Base-by-base conservation (phyloP, 1,284 basidiomycete genomes). In the Malassezia equina region DNA sequence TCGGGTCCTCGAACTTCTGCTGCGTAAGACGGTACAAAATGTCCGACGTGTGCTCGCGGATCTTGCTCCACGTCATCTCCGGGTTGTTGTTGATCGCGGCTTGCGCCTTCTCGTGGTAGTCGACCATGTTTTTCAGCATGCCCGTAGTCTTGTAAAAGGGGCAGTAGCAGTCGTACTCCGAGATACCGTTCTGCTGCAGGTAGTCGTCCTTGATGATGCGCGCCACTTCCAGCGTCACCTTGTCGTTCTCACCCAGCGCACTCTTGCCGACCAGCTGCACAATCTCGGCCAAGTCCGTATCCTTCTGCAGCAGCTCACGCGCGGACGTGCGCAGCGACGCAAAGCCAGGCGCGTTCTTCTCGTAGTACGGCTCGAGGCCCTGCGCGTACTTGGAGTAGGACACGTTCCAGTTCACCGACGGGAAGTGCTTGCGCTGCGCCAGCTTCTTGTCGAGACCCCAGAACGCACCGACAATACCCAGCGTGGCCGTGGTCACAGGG, bases 321-420 rank as follows among this genome's bases (percentile, higher is more conserved):
- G 90, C 89, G 66, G 85, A 86, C 55, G 84, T 86, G 50, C 94
- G 88, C 59, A 91, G 79, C 65, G 91, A 86, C 49, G 95, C 83
- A 76, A 99, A 99, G 34, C 90, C 93, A 1, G 90, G 88, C 71
- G 90, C 85, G 52, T 69, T 63, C 55, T 81, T 79, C 76, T 96
- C 90, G 77, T 96, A 98, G 77, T 91, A 86, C 1, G 87, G 82
- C 75, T 96, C 90, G 49, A 99, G 83, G 7, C 93, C 84, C 75
- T 90, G 90, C 65, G 88, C 87, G 79, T 98, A 98, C 77, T 98
- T 98, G 51, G 93, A 98, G 78, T 98, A 98, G 7, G 94, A 98
- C 19, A 93, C 79, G 70, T 86, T 93, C 93, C 94, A 98, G 79
- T 98, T 96, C 76, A 99, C 93, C 27, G 90, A 94, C 2, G 91